phyloP scores from a whole-genome alignment of 805 yeast species.

The Scheffersomyces spartinae region DNA sequence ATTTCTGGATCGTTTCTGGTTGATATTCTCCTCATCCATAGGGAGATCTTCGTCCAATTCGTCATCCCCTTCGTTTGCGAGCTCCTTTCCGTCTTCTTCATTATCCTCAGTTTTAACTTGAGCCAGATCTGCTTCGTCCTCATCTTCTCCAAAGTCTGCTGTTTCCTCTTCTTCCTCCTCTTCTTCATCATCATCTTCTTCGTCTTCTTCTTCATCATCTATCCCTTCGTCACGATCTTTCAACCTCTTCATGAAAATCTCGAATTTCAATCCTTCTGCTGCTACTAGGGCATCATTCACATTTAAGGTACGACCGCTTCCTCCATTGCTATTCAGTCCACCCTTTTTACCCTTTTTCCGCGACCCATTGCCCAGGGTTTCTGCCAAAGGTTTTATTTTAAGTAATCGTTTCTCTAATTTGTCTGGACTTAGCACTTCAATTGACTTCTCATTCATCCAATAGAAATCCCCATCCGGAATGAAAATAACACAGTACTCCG shows the following conservation, averaged over 20 bases:
- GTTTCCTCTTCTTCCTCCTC: slow-evolving; percentile 8
- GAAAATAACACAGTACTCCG: slow-evolving; percentile 29
- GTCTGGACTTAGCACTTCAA: slow-evolving; percentile 19
- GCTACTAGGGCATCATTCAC: slow-evolving; percentile 28
- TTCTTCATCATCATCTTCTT: slow-evolving; percentile 9
- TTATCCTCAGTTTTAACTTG: too few relatives aligned
- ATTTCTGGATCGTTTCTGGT: too few relatives aligned
- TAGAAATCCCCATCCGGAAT: slow-evolving; percentile 34
- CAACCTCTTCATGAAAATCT: slow-evolving; percentile 21
- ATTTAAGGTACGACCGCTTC: slow-evolving; percentile 18
- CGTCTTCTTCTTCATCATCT: slow-evolving; percentile 13
- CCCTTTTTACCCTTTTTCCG: slow-evolving; percentile 9
- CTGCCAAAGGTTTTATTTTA: slow-evolving; percentile 9
- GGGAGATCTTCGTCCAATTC: too few relatives aligned
- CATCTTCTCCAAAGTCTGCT: slow-evolving; percentile 6
- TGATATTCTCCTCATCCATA: too few relatives aligned
- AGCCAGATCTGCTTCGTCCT: slow-evolving; percentile 6
- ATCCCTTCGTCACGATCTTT: slow-evolving; percentile 7
- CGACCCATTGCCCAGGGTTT: too few relatives aligned
- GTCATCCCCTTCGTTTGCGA: too few relatives aligned
- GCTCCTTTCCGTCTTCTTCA: too few relatives aligned
- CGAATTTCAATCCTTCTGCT: slow-evolving; percentile 24
- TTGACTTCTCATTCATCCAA: slow-evolving; percentile 30
- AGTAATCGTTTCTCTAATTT: slow-evolving; percentile 16
- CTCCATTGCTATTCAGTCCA: too few relatives aligned